Conservation (phyloP, 192 early-diverging fungal species). For the Geosiphon pyriformis region DNA sequence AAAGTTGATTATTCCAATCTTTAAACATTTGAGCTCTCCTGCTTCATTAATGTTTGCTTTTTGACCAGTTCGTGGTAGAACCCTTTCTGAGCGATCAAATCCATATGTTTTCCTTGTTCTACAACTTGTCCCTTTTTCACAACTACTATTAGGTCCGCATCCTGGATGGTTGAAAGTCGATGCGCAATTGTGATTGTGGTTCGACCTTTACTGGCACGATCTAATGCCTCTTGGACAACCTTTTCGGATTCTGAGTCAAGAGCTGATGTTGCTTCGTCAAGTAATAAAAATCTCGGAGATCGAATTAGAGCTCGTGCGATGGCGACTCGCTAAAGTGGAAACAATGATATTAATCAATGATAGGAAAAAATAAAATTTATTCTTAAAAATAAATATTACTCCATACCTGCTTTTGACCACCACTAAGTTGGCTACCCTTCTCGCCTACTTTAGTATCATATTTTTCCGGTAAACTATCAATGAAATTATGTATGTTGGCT, state of each 20-base stretch:
- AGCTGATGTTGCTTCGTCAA: constrained; percentile 76
- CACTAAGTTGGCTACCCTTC: constrained; percentile 46
- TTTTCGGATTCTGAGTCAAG: constrained; percentile 61
- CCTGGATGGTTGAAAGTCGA: constrained; percentile 58
- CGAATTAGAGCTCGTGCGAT: constrained; percentile 82
- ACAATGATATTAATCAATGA: neutral
- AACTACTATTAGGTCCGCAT: constrained; percentile 66
- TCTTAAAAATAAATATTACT: neutral
- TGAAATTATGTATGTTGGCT: constrained; percentile 60
- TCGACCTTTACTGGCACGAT: constrained; percentile 54
- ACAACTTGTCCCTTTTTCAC: constrained; percentile 58
- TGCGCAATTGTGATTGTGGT: constrained; percentile 68
- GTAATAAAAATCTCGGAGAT: constrained; percentile 68
- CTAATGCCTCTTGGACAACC: constrained; percentile 57
- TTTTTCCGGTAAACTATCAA: constrained; percentile 51
- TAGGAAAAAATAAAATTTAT: neutral
- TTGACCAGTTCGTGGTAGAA: constrained; percentile 55
- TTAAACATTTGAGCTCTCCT: too few relatives aligned
- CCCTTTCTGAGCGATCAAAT: constrained; percentile 48
- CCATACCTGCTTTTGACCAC: constrained; percentile 60
- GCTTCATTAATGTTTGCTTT: constrained; percentile 58
- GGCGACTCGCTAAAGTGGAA: constrained; percentile 55
- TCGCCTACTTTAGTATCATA: constrained; percentile 60
- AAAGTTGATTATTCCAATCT: too few relatives aligned
- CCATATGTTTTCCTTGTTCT: constrained; percentile 54